Evolutionary conservation across 805 yeast species (phyloP).

Genomic region (Kazachstania psychrophila): DNA sequence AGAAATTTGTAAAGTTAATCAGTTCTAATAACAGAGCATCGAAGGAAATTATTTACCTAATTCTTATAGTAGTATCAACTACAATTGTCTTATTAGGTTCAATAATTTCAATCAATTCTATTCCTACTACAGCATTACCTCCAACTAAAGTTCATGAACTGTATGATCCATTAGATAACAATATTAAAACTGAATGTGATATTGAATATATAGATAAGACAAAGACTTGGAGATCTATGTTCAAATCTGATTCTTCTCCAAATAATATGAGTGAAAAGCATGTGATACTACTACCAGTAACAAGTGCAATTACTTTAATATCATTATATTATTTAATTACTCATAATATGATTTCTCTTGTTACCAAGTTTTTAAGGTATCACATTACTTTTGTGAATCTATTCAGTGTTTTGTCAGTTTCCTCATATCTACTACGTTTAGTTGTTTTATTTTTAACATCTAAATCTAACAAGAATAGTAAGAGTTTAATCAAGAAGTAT

Average conservation of each 20-base stretch:
- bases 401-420: not conserved
- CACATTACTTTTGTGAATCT: not conserved
- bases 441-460: constrained; percentile 11
- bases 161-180: constrained; percentile 36
- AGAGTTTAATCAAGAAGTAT: constrained; percentile 23
- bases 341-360: not conserved
- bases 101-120: constrained; percentile 27
- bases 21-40: too few relatives aligned
- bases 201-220: constrained; percentile 13
- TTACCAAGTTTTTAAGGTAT: not conserved
- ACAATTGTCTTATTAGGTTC: constrained; percentile 33
- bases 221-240: not conserved
- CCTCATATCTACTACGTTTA: not conserved
- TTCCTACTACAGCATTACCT: constrained; percentile 24
- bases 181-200: constrained; percentile 17
- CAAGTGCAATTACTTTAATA: constrained; percentile 29
- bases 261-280: constrained; percentile 18
- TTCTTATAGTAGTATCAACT: too few relatives aligned
- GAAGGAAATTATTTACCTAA: too few relatives aligned
- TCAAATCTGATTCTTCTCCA: not conserved
- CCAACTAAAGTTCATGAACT: constrained; percentile 33
- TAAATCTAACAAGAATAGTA: constrained; percentile 24
- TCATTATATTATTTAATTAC: constrained; percentile 13
- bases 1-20: too few relatives aligned
- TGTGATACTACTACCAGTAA: constrained; percentile 38